A percentile compares a stretch with the other conserved stretches of the same genome.
These are phyloP conservation scores for Phytophthora pini DNA, from an alignment of 352 stramenopile species.

Conservation along the genomic window DNA sequence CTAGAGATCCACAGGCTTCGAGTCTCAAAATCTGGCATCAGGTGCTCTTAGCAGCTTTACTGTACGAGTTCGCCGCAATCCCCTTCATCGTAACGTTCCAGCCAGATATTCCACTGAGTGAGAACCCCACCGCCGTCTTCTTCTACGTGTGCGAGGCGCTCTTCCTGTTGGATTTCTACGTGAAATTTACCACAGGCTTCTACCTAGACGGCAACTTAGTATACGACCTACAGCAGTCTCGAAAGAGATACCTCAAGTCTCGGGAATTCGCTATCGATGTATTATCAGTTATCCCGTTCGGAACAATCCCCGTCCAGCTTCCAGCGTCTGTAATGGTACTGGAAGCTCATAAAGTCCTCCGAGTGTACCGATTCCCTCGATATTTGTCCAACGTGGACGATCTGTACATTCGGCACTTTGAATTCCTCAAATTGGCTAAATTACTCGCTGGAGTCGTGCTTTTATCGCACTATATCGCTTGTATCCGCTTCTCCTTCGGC, in stretches of 20 bases:
- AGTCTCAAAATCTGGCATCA: background rate
- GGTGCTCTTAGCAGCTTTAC: background rate
- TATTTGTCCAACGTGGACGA: constrained; percentile 58
- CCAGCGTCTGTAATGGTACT: constrained; percentile 18
- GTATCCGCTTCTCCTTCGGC: constrained; percentile 60
- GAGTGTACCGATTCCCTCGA: constrained; percentile 39
- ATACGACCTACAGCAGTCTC: background rate
- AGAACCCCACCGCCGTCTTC: constrained; percentile 12
- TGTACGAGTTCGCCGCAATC: constrained; percentile 50
- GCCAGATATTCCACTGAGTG: constrained; percentile 1
- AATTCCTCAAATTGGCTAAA: constrained; percentile 59
- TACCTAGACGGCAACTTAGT: constrained; percentile 50
- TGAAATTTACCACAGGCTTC: constrained; percentile 63
- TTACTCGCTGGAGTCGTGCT: constrained; percentile 45
- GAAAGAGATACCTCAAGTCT: constrained; percentile 52
- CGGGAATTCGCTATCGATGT: constrained; percentile 52
- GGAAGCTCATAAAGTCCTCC: constrained; percentile 51
- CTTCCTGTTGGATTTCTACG: constrained; percentile 61
- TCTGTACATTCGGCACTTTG: constrained; percentile 64
- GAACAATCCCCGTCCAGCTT: background rate
- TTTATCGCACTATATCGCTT: constrained; percentile 56
- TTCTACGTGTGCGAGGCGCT: constrained; percentile 56
- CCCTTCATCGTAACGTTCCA: constrained; percentile 64
- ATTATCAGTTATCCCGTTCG: constrained; percentile 48
- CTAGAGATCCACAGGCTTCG: background rate